Evolutionary conservation across 768 basidiomycete species (phyloP).

Genomic region (Mrakia frigida): DNA sequence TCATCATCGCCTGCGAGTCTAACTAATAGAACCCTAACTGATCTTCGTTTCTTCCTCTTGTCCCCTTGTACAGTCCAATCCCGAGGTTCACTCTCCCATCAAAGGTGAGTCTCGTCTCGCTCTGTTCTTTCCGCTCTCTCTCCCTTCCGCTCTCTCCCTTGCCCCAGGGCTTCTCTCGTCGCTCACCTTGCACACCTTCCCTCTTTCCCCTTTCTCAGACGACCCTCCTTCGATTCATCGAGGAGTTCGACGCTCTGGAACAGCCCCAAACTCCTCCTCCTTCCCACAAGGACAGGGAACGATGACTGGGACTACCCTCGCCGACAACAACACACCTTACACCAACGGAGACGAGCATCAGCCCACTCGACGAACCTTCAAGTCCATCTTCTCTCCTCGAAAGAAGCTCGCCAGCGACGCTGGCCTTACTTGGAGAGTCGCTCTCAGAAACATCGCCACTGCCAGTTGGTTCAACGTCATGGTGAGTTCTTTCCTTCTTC

Average conservation of each 20-base stretch:
- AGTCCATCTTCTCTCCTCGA: background rate
- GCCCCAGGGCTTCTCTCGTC: no score
- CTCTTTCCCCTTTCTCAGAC: background rate
- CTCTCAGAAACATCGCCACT: constrained; percentile 9
- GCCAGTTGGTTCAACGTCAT: constrained; percentile 31
- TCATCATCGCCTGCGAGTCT: no score
- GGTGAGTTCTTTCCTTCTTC: background rate
- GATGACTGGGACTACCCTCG: background rate
- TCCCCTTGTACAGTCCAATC: background rate
- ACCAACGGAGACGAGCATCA: constrained; percentile 3
- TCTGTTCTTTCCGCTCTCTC: background rate
- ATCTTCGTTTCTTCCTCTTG: background rate
- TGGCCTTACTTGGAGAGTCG: constrained; percentile 25
- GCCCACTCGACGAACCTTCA: background rate
- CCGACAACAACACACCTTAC: background rate
- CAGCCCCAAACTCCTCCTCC: constrained; percentile 15
- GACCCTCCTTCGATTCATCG: background rate
- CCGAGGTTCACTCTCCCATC: constrained; percentile 1
- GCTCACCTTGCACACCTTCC: no score
- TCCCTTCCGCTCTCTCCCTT: no score
- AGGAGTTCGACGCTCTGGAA: background rate
- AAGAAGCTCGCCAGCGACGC: constrained; percentile 30
- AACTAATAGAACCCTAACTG: background rate
- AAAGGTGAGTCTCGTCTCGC: background rate
- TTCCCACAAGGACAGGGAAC: constrained; percentile 6